These are phyloP conservation scores for Rhodotorula sp. DNA, from an alignment of 1,284 basidiomycete species.

Conservation along the genomic window DNA sequence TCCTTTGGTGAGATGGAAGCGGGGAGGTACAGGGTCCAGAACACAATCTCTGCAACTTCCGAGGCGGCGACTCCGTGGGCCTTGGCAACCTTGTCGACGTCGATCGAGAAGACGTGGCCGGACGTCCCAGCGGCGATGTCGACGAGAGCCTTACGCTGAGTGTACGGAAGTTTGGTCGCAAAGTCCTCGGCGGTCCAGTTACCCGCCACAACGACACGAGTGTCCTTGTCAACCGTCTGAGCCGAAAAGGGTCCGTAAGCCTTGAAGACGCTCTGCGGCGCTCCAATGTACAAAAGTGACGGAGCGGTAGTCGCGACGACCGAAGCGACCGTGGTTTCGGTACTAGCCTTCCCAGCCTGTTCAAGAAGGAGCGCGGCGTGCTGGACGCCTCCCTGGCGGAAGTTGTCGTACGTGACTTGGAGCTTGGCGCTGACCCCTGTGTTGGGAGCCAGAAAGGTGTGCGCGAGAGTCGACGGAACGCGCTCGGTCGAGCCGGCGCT, in stretches of 20 bases:
- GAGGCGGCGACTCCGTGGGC: conserved; percentile 41
- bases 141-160: conserved; percentile 41
- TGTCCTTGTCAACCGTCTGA: conserved; percentile 34
- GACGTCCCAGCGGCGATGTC: conserved; percentile 29
- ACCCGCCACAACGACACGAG: conserved; percentile 43
- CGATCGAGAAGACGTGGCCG: conserved; percentile 45
- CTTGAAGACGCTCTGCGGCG: conserved; percentile 41
- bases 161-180: conserved; percentile 41
- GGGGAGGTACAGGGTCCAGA: conserved; percentile 42
- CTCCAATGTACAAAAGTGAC: conserved; percentile 40
- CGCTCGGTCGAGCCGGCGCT: conserved; percentile 33
- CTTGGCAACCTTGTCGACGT: conserved; percentile 46
- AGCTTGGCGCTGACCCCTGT: conserved; percentile 41
- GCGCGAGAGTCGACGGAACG: conserved; percentile 39
- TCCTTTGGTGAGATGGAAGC: conserved; percentile 40
- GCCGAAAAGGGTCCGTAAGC: conserved; percentile 42
- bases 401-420: conserved; percentile 43
- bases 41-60: conserved; percentile 39
- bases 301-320: conserved; percentile 40
- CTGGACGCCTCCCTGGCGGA: conserved; percentile 43
- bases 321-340: conserved; percentile 36
- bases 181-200: conserved; percentile 45
- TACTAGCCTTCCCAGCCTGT: conserved; percentile 17
- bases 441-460: conserved; percentile 36
- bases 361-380: conserved; percentile 43